Base-by-base conservation (phyloP, 1,284 basidiomycete species). In the Puccinia triticina region DNA sequence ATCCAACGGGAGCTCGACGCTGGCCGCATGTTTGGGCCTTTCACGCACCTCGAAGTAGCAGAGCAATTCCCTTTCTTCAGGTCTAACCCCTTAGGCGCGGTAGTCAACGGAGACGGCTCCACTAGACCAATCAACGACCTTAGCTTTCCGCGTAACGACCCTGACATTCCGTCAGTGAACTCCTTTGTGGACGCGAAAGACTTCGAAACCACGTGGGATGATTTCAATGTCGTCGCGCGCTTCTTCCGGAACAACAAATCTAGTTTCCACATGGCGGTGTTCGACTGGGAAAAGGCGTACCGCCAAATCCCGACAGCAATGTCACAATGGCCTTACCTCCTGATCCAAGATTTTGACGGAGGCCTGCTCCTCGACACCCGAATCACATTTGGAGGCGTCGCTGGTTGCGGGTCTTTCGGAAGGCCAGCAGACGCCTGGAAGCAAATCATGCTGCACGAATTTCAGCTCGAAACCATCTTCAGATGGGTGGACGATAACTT, bases 341-440 rank as follows among this genome's bases (percentile, higher is more conserved):
- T n/a, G n/a, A n/a, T n/a, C n/a, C n/a, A n/a, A n/a, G n/a, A n/a
- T n/a, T n/a, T n/a, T n/a, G n/a, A n/a, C n/a, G n/a, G n/a, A n/a
- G n/a, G n/a, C n/a, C n/a, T n/a, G n/a, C n/a, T n/a, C n/a, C n/a
- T n/a, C n/a, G n/a, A n/a, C n/a, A 75, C 72, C n/a, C 0, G 26
- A 16, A 57, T 75, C 18, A 37, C 72, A 0, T 55, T 57, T 75
- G 72, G 71, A 18, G 72, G 46, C 2, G 67, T 71, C 8, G 67
- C 29, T 2, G 67, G 67, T 1, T 71, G 67, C 48, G 67, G 67
- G 26, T 53, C 72, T 0, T 75, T 75, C n/a, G 73, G 73, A 5
- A 11, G 73, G n/a, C 53, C 57, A 5, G 73, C 73, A n/a, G 73
- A 75, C 23, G 73, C 46, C 0, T 75, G 73, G 73, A 75, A 59